phyloP scores from a whole-genome alignment of 768 basidiomycete genomes.

The Saitozyma sp. region DNA sequence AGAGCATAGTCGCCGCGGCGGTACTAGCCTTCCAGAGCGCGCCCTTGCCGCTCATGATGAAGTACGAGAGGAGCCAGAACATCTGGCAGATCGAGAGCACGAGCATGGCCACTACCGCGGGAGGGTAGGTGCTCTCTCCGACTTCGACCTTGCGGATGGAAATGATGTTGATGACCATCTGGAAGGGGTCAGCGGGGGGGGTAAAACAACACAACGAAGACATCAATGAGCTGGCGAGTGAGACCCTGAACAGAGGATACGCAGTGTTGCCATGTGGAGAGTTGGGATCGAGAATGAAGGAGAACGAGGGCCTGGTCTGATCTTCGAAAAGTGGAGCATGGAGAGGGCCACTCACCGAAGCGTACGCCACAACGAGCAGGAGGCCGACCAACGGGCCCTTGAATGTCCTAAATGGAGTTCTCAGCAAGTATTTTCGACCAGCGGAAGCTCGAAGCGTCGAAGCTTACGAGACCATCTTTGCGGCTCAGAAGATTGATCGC shows the following conservation, averaged over 20 bases:
- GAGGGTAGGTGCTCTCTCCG: constrained; percentile 10
- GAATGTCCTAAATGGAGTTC: constrained; percentile 1
- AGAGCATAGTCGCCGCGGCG: constrained; percentile 5
- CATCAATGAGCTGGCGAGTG: neutral
- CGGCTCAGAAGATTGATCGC: too few relatives aligned
- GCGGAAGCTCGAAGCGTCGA: too few relatives aligned
- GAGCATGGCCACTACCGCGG: constrained; percentile 20
- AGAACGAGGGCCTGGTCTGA: constrained; percentile 3
- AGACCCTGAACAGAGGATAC: too few relatives aligned
- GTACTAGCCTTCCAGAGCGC: constrained; percentile 12
- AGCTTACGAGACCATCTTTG: too few relatives aligned
- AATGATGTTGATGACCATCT: constrained; percentile 32
- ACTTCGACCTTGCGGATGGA: constrained; percentile 16
- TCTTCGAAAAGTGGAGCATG: constrained; percentile 5
- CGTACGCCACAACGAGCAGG: constrained; percentile 23
- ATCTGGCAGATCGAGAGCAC: constrained; percentile 18
- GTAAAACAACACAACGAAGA: neutral
- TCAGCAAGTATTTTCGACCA: too few relatives aligned
- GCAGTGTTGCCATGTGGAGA: constrained; percentile 1
- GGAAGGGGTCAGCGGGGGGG: neutral
- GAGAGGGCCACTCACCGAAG: constrained; percentile 17
- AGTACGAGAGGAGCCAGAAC: constrained; percentile 11
- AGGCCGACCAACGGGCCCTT: constrained; percentile 22
- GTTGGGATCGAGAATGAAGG: constrained; percentile 9
- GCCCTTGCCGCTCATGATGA: constrained; percentile 15